These are phyloP conservation scores for Phlegmacium glaucopus DNA, from an alignment of 768 basidiomycete genomes.

Conservation along the genomic window DNA sequence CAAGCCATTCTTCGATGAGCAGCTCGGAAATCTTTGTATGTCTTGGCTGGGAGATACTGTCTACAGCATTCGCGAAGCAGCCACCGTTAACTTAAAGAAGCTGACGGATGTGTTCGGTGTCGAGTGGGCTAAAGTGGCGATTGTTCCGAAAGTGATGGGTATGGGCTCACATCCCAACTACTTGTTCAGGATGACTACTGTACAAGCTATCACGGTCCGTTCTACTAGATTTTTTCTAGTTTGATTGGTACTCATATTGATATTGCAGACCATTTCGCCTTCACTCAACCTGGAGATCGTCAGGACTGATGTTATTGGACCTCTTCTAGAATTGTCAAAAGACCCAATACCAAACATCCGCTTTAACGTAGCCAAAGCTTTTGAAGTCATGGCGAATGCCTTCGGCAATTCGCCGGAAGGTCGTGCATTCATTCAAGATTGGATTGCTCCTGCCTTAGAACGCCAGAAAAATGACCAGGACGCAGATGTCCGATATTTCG, in stretches of 20 bases:
- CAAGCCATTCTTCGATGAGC: constrained; percentile 95
- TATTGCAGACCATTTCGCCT: constrained; percentile 83
- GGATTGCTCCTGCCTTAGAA: constrained; percentile 80
- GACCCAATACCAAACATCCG: constrained; percentile 99
- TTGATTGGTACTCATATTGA: neutral
- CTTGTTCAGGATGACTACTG: constrained; percentile 97
- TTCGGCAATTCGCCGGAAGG: constrained; percentile 68
- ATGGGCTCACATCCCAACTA: constrained; percentile 99
- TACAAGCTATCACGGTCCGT: constrained; percentile 91
- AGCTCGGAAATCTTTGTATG: constrained; percentile 96
- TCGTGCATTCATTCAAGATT: constrained; percentile 65
- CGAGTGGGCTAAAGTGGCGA: constrained; percentile 91
- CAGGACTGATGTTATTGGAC: constrained; percentile 77
- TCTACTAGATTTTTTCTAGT: constrained; percentile 2
- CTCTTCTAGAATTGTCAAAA: constrained; percentile 74
- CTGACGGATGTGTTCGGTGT: constrained; percentile 98
- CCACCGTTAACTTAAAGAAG: constrained; percentile 94
- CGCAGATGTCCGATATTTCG: constrained; percentile 96
- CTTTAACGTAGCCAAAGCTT: constrained; percentile 95
- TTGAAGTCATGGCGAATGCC: constrained; percentile 82
- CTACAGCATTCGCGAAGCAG: constrained; percentile 97
- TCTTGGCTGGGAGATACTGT: constrained; percentile 98
- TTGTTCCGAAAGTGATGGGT: constrained; percentile 94
- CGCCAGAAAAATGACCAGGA: constrained; percentile 86
- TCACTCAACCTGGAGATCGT: constrained; percentile 84